phyloP scores from a whole-genome alignment of 148 eudicot species.

The Rhododendron ferrugineum region DNA sequence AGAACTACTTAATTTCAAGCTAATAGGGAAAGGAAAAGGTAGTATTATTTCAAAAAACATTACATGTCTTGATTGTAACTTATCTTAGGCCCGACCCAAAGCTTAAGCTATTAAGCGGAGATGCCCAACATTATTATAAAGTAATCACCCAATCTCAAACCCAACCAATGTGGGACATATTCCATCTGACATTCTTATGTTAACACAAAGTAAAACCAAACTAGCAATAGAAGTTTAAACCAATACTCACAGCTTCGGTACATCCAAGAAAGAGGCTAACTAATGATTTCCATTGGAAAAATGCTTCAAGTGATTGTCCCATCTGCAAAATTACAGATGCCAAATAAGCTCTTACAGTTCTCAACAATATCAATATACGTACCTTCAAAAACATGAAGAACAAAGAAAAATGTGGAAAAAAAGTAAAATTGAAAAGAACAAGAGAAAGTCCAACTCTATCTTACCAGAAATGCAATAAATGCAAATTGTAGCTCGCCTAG shows the following conservation, averaged over 20 bases:
- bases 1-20: not conserved
- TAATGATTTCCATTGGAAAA: conserved; percentile 89
- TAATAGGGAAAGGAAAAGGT: not conserved
- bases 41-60: not conserved
- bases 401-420: not conserved
- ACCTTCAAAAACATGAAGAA: not conserved
- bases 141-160: not conserved
- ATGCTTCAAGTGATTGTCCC: conserved; percentile 99
- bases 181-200: not conserved
- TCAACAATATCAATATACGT: not conserved
- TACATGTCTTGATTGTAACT: not conserved
- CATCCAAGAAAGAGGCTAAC: conserved; percentile 85
- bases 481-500: conserved; percentile 93
- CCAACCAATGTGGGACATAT: not conserved
- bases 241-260: conserved; percentile 75
- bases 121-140: not conserved
- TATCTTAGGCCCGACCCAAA: not conserved
- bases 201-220: not conserved
- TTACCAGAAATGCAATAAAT: conserved; percentile 82
- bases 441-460: not conserved
- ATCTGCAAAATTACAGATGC: conserved; percentile 44
- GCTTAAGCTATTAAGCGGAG: not conserved
- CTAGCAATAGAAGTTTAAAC: not conserved
- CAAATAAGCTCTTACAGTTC: not conserved
- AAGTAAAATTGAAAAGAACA: not conserved